Evolutionary conservation across 441 rosid genomes (phyloP).

Genomic region (Euphorbia schlechtendalii): DNA sequence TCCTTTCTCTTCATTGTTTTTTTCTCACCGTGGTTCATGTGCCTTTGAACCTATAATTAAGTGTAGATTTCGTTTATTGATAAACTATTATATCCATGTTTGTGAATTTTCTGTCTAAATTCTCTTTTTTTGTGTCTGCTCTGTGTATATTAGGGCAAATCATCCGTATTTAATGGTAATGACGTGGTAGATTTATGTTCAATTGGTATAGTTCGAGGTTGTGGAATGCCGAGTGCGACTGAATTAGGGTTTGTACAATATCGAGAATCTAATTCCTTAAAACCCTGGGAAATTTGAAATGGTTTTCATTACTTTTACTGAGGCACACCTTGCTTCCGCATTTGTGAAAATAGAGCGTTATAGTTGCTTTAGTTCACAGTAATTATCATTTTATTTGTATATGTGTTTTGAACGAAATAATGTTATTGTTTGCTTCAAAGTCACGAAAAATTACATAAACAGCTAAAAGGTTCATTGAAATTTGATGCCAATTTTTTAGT

Average conservation of each 20-base stretch:
- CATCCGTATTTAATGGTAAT: not conserved
- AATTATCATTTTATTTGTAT: not conserved
- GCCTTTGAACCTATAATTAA: not conserved
- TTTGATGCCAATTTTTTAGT: conserved; percentile 7
- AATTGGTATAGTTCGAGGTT: conserved; percentile 1
- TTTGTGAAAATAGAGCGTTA: not conserved
- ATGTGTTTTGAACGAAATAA: conserved; percentile 1
- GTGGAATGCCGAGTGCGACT: not conserved
- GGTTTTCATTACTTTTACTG: not conserved
- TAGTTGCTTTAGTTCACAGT: not conserved
- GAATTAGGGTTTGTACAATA: conserved; percentile 13
- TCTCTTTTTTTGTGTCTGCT: not conserved
- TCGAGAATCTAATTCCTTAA: not conserved
- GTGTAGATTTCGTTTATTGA: not conserved
- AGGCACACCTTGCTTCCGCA: not conserved
- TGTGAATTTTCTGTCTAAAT: not conserved
- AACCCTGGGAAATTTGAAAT: not conserved
- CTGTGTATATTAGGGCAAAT: not conserved
- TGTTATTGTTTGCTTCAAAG: not conserved
- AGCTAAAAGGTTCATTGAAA: not conserved
- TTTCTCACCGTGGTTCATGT: not conserved
- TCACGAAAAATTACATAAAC: not conserved
- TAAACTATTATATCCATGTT: not conserved
- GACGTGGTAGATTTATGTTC: not conserved
- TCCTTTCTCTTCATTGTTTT: conserved; percentile 5